Conservation (phyloP, 2,329 filamentous ascomycete species). For the Colletotrichum sp. region DNA sequence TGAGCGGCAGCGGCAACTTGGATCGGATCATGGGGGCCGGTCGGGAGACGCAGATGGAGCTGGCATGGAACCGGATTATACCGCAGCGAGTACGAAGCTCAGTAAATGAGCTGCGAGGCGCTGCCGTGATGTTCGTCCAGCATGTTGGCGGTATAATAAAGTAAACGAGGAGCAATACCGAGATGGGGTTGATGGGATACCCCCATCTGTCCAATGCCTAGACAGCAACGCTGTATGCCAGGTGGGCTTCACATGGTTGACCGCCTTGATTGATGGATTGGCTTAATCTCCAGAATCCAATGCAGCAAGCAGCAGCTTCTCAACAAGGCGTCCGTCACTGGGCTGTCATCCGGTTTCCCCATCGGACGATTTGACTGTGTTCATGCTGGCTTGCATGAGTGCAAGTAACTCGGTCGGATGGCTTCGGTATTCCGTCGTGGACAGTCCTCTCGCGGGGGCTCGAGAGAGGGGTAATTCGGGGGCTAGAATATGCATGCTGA, state of each 20-base stretch:
- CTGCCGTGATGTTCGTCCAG: constrained; percentile 4
- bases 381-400: neutral
- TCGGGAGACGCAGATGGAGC: neutral
- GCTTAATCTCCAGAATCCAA: neutral
- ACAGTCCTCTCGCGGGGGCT: neutral
- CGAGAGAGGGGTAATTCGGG: neutral
- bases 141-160: neutral
- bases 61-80: neutral
- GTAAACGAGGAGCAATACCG: neutral
- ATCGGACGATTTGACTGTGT: neutral
- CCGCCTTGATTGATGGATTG: neutral
- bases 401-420: neutral
- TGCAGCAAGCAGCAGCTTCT: neutral
- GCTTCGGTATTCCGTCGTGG: neutral
- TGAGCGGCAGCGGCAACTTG: constrained; percentile 1
- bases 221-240: neutral
- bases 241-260: neutral
- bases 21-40: constrained; percentile 6
- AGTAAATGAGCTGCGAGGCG: constrained; percentile 1
- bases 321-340: neutral
- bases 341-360: neutral
- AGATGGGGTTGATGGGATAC: neutral
- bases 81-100: constrained; percentile 8
- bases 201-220: neutral
- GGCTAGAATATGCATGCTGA: constrained; percentile 8